Percentiles rank a stretch among this genome's conserved stretches.
Evolutionary conservation across 2,329 filamentous ascomycete species (phyloP).

Genomic region (Fusarium devonianum): DNA sequence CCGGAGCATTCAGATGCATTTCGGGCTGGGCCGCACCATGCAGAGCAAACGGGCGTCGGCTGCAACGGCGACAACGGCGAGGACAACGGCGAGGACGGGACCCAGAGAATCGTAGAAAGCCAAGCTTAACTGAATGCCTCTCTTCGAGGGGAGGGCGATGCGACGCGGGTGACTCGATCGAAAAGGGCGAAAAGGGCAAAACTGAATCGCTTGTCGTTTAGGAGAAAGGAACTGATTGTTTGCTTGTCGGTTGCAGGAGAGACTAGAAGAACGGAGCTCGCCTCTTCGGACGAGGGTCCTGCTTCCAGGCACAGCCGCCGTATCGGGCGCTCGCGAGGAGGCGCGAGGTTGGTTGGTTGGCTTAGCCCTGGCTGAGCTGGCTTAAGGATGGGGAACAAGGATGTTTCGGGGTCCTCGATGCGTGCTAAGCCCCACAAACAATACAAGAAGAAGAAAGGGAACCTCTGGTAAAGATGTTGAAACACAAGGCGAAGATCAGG

Average conservation of each 20-base stretch:
- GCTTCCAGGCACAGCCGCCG: slow-evolving; percentile 39
- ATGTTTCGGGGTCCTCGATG: slow-evolving; percentile 25
- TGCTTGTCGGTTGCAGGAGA: too few species aligned
- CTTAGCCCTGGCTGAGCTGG: slow-evolving; percentile 34
- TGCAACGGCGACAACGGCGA: slow-evolving; percentile 9
- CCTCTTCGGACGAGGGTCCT: slow-evolving; percentile 26
- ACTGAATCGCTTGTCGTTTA: not conserved
- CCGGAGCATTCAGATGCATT: slow-evolving; percentile 36
- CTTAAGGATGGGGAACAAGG: slow-evolving; percentile 29
- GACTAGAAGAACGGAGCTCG: slow-evolving; percentile 4
- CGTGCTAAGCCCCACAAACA: slow-evolving; percentile 26
- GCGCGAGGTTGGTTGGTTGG: slow-evolving; percentile 33
- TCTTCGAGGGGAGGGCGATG: slow-evolving; percentile 7
- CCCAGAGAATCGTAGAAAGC: slow-evolving; percentile 7
- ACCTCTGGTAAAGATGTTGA: too few species aligned
- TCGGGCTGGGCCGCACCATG: slow-evolving; percentile 26
- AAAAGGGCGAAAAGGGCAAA: slow-evolving; percentile 4
- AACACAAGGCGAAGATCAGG: not conserved
- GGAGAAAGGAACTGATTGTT: slow-evolving; percentile 1
- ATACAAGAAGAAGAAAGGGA: slow-evolving; percentile 1
- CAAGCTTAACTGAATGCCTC: slow-evolving; percentile 16
- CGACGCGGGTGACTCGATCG: slow-evolving; percentile 15
- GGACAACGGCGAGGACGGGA: slow-evolving; percentile 15
- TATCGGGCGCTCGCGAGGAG: slow-evolving; percentile 25
- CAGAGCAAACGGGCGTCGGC: slow-evolving; percentile 12